Base-by-base conservation (phyloP, 345 rosid species). In the Sisymbrium irio region DNA sequence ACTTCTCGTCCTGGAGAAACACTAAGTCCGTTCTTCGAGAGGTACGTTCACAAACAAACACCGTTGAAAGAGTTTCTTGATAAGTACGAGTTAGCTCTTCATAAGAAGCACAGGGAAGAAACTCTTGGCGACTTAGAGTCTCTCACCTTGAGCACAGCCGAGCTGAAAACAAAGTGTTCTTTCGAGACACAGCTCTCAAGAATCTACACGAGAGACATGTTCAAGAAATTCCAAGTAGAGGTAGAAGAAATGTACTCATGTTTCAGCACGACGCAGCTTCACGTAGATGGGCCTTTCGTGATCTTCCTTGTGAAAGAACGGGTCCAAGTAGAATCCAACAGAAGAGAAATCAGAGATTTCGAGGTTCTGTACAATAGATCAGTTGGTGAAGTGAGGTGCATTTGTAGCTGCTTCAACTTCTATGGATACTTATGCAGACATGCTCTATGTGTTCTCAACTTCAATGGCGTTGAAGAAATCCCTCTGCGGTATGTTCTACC, bases 31-130 rank as follows among this genome's bases (percentile, higher is more conserved):
- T 89, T 87, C 79, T 89, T 91, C 22, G 88, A 89, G 30, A 85
- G 79, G 75, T 89, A 83, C 6, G 67, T 91, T 68, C 96, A 88
- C 42, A 88, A 84, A 36, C 92, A 89, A 62, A 93, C 97, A 17
- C 88, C 96, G 28, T 62, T 93, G 78, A 93, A 88, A 75, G 97
- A 93, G 82, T 93, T 93, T 82, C 89, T 93, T 5, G 97, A 91
- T 62, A 86, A 87, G 82, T 89, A 88, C 27, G 97, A 88, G 75
- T 46, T 89, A 74, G 88, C 91, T 46, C 72, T 89, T 41, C 92
- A 88, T 57, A 88, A 82, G 83, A 88, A 85, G 81, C 92, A 83
- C 81, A 81, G 56, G 79, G 89, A 90, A 78, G 98, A 90, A 81
- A 79, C 84, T 65, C 77, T 80, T 11, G 79, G 85, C 0, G 94